Percentiles rank a stretch among this genome's conserved stretches.
Evolutionary conservation across 768 basidiomycete species (phyloP).

Genomic region (Russula olivacea): DNA sequence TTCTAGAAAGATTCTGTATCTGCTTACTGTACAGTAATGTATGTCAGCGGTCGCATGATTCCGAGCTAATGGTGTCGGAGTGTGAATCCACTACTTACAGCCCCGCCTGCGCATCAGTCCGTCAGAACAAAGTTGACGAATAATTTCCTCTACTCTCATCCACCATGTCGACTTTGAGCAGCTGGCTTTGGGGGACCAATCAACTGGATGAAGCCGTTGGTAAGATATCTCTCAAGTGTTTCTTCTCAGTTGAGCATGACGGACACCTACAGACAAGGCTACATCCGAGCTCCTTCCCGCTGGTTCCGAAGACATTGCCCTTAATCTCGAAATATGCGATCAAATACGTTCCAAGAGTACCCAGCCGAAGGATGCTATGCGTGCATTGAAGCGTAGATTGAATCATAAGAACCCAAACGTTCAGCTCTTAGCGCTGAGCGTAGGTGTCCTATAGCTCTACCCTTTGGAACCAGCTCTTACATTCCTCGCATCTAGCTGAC

Average conservation of each 20-base stretch:
- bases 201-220: conserved; percentile 26
- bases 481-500: conserved; percentile 50
- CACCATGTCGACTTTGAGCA: conserved; percentile 23
- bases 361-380: conserved; percentile 81
- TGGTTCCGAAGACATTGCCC: conserved; percentile 83
- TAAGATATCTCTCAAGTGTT: not conserved
- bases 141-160: not conserved
- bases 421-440: conserved; percentile 78
- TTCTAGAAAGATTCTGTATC: not conserved
- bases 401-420: conserved; percentile 96
- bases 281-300: conserved; percentile 84
- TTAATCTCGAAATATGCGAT: conserved; percentile 94
- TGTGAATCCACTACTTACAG: conserved; percentile 1
- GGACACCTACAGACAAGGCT: conserved; percentile 64
- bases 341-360: conserved; percentile 90
- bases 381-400: conserved; percentile 77
- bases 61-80: conserved; percentile 5
- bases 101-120: not conserved
- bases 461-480: not conserved
- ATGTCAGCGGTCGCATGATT: not conserved
- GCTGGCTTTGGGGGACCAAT: conserved; percentile 25
- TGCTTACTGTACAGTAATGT: not conserved
- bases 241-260: not conserved
- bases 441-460: conserved; percentile 40
- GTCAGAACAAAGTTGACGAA: not conserved